These are phyloP conservation scores for Thuja plicata DNA, from an alignment of 83 land plant species.

Conservation along the genomic window DNA sequence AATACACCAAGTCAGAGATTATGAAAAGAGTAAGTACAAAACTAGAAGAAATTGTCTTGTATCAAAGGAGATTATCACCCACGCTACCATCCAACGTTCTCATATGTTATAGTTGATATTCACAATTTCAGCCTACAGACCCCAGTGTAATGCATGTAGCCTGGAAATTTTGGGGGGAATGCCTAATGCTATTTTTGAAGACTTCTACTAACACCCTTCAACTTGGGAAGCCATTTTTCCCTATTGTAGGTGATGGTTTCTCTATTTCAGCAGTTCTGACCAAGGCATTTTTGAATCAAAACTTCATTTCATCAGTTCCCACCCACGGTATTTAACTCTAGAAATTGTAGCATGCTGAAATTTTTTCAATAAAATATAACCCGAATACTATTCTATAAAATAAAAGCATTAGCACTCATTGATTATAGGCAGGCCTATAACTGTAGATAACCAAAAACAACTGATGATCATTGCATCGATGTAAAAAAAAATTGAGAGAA, in stretches of 20 bases:
- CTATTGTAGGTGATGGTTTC: background rate
- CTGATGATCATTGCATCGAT: too few relatives aligned
- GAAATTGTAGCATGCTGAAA: background rate
- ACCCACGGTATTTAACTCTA: background rate
- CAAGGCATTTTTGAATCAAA: background rate
- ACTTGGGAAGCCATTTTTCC: background rate
- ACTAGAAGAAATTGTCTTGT: too few relatives aligned
- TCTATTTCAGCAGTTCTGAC: background rate
- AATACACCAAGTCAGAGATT: background rate
- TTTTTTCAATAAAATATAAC: background rate
- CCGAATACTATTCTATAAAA: background rate
- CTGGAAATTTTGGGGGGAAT: background rate
- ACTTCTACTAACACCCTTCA: background rate
- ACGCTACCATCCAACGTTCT: background rate
- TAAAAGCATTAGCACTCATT: slow-evolving; percentile 33
- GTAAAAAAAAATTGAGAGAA: too few relatives aligned
- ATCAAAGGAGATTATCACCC: background rate
- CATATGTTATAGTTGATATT: background rate
- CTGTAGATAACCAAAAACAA: too few relatives aligned
- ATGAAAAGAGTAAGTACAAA: background rate
- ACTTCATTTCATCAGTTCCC: background rate
- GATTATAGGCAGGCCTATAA: slow-evolving; percentile 76
- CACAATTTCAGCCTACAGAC: background rate
- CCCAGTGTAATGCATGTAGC: background rate
- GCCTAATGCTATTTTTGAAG: background rate